phyloP scores from a whole-genome alignment of 139 green algal species.

The Coelastrella sp. region DNA sequence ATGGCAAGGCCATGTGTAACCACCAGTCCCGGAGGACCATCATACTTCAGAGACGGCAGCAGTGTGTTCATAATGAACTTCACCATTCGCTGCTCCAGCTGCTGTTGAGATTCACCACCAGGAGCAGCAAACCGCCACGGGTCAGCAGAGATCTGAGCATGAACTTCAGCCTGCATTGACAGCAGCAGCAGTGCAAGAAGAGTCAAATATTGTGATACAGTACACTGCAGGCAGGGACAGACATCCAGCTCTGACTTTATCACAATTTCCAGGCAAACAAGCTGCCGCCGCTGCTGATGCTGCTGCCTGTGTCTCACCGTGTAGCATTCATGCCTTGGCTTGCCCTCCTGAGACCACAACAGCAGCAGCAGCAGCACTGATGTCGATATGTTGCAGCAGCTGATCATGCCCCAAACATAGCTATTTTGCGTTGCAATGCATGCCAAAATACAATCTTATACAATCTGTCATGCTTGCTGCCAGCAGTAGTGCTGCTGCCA shows the following conservation, averaged over 20 bases:
- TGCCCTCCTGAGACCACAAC: neutral
- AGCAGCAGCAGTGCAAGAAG: neutral
- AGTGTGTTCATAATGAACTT: neutral
- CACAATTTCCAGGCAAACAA: neutral
- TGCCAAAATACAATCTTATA: no score
- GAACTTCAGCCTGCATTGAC: neutral
- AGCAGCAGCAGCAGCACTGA: neutral
- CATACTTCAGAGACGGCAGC: conserved; percentile 18
- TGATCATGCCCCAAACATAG: neutral
- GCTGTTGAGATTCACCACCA: conserved; percentile 46
- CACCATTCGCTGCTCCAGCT: conserved; percentile 28
- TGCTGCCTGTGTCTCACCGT: neutral
- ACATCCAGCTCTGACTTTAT: no score
- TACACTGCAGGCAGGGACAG: no score
- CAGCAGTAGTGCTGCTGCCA: neutral
- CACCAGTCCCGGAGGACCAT: conserved; percentile 44
- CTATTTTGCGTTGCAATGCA: no score
- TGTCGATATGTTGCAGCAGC: no score
- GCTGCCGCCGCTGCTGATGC: neutral
- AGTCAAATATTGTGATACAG: no score
- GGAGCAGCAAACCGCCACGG: conserved; percentile 50
- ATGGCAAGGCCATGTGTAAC: conserved; percentile 53
- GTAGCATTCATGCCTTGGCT: conserved; percentile 21
- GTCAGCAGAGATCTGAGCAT: conserved; percentile 24
- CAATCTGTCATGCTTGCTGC: no score